A percentile compares a stretch with the other conserved stretches of the same genome.
Conservation (phyloP, 2,329 filamentous ascomycete species). For the Nemania sp. region DNA sequence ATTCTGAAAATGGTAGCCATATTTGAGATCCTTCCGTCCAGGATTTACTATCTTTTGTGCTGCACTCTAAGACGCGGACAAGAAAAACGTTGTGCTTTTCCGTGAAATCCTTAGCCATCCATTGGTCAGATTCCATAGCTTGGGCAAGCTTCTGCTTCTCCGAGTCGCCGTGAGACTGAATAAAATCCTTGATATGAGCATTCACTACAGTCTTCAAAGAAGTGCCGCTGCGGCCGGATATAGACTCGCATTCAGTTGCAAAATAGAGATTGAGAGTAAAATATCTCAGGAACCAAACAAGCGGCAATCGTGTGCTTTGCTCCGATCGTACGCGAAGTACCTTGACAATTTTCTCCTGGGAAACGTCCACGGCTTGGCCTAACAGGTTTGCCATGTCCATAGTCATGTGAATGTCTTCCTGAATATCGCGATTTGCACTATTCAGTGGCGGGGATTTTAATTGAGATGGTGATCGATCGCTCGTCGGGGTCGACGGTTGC, state of each 20-base stretch:
- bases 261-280: conserved; percentile 86
- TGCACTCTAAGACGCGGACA: conserved; percentile 74
- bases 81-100: conserved; percentile 71
- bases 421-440: conserved; percentile 64
- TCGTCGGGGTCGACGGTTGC: conserved; percentile 53
- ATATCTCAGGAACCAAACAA: conserved; percentile 81
- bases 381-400: conserved; percentile 83
- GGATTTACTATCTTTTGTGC: conserved; percentile 74
- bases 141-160: conserved; percentile 81
- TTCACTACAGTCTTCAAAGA: conserved; percentile 84
- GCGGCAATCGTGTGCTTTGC: conserved; percentile 74
- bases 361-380: conserved; percentile 82
- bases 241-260: conserved; percentile 86
- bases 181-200: conserved; percentile 83
- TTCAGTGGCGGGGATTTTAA: conserved; percentile 63
- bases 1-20: conserved; percentile 62
- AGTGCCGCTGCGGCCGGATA: conserved; percentile 82
- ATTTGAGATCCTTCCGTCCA: conserved; percentile 74
- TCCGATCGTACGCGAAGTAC: conserved; percentile 82
- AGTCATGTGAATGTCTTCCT: conserved; percentile 81
- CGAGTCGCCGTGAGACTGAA: conserved; percentile 75
- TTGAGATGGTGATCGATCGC: conserved; percentile 59
- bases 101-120: conserved; percentile 81
- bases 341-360: conserved; percentile 81
- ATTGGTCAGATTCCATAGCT: conserved; percentile 83